A percentile compares a stretch with the other conserved stretches of the same genome.
phyloP scores from a whole-genome alignment of 805 yeast genomes.

The Yamadazyma laniorum region DNA sequence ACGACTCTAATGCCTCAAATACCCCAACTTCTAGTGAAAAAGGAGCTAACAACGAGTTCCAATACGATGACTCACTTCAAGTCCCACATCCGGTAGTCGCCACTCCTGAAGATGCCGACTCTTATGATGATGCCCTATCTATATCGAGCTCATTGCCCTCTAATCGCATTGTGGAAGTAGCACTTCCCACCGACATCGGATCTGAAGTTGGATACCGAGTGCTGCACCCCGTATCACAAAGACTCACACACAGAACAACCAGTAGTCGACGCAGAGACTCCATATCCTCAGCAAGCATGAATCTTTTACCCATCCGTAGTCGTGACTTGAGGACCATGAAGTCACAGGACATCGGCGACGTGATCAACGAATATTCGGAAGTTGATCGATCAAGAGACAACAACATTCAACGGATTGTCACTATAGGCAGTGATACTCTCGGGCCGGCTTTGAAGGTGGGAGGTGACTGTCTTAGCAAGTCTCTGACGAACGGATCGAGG shows the following conservation, averaged over 20 bases:
- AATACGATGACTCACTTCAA: not conserved
- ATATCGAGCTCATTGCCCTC: conserved; percentile 15
- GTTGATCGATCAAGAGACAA: conserved; percentile 31
- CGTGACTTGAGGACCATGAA: conserved; percentile 12
- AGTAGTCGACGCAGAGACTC: conserved; percentile 6
- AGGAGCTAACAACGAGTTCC: not conserved
- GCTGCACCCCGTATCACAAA: not conserved
- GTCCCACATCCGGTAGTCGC: not conserved
- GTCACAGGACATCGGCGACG: conserved; percentile 36
- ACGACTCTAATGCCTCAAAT: not conserved
- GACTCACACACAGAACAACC: not conserved
- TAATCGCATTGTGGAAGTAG: conserved; percentile 9
- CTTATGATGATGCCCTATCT: conserved; percentile 7
- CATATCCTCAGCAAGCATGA: not conserved
- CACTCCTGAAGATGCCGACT: not conserved
- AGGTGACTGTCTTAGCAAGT: not conserved
- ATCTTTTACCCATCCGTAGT: conserved; percentile 10
- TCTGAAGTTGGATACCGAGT: not conserved
- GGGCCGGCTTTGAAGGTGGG: conserved; percentile 9
- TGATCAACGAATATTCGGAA: conserved; percentile 48
- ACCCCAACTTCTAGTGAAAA: not conserved
- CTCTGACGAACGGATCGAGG: conserved; percentile 3
- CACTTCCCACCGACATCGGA: conserved; percentile 12
- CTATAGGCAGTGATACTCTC: conserved; percentile 24
- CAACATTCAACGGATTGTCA: conserved; percentile 16